Evolutionary conservation across 176 grass and related monocot species (phyloP).

Genomic region (Coix lacrymajobi): DNA sequence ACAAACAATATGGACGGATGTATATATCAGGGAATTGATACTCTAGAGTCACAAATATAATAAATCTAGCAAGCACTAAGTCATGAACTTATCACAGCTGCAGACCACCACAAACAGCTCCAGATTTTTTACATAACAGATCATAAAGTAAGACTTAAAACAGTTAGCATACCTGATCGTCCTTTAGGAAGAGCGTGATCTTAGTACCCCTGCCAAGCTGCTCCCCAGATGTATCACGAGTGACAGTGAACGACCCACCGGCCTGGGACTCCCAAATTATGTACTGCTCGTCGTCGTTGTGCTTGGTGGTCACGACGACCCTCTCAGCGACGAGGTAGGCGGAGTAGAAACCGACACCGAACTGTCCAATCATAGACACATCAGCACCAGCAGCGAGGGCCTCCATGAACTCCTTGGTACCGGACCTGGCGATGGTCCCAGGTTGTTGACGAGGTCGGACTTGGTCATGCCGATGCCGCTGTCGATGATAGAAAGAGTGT

Average conservation of each 20-base stretch:
- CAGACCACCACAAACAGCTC: constrained; percentile 2
- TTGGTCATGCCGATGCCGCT: constrained; percentile 97
- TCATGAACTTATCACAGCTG: too few species aligned
- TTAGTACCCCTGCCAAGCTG: constrained; percentile 37
- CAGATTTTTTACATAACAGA: constrained; percentile 19
- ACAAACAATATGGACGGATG: too few species aligned
- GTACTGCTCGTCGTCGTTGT: constrained; percentile 40
- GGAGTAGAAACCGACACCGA: too few species aligned
- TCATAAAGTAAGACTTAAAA: background rate
- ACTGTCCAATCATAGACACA: background rate
- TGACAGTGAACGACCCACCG: constrained; percentile 88
- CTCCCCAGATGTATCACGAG: constrained; percentile 50
- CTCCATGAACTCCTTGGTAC: background rate
- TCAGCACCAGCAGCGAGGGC: background rate
- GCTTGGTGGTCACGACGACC: background rate
- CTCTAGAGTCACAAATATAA: too few species aligned
- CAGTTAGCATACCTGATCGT: constrained; percentile 67
- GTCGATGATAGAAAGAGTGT: constrained; percentile 66
- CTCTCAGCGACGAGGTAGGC: too few species aligned
- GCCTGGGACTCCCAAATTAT: constrained; percentile 98
- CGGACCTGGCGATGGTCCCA: background rate
- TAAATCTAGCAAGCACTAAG: too few species aligned
- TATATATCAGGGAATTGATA: too few species aligned
- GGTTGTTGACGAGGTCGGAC: constrained; percentile 94
- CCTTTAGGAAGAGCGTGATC: constrained; percentile 90